phyloP scores from a whole-genome alignment of 2,329 filamentous ascomycete genomes.

The Capronia americana region DNA sequence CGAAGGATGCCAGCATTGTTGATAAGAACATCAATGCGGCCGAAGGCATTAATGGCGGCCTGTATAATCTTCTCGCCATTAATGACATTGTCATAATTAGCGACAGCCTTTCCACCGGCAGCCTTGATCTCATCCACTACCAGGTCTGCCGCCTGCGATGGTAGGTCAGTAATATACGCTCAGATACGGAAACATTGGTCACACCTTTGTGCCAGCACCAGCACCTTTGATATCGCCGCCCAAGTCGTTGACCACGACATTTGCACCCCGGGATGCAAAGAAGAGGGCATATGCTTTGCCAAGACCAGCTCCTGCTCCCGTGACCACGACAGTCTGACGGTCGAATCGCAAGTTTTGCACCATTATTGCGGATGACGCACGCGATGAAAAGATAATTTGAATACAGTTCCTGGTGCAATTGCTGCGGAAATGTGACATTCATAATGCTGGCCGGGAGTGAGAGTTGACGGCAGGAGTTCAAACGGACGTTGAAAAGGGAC shows the following conservation, averaged over 20 bases:
- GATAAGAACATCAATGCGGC: conserved; percentile 88
- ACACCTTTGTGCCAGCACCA: conserved; percentile 82
- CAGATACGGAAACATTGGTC: conserved; percentile 37
- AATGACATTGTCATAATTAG: conserved; percentile 88
- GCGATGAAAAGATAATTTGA: too few relatives aligned
- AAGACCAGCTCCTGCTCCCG: conserved; percentile 81
- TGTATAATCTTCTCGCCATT: conserved; percentile 92
- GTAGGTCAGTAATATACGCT: too few relatives aligned
- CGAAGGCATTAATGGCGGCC: conserved; percentile 57
- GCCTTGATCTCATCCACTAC: conserved; percentile 65
- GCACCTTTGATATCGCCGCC: conserved; percentile 93
- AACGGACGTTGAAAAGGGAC: too few relatives aligned
- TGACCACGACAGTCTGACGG: conserved; percentile 86
- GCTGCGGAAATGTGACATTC: too few relatives aligned
- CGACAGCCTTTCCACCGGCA: conserved; percentile 91
- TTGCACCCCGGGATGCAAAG: conserved; percentile 89
- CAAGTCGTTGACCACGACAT: conserved; percentile 95
- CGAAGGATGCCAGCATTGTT: conserved; percentile 98
- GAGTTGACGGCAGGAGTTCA: too few relatives aligned
- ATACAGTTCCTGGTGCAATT: too few relatives aligned
- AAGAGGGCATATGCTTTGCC: conserved; percentile 85
- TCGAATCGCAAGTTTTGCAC: conserved; percentile 82
- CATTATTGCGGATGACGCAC: conserved; percentile 32
- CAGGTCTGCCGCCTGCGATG: conserved; percentile 63
- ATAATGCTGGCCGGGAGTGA: too few relatives aligned